A percentile compares a stretch with the other conserved stretches of the same genome.
These are phyloP conservation scores for Linderniella brevidens DNA, from an alignment of 257 asterid species.

Conservation along the genomic window DNA sequence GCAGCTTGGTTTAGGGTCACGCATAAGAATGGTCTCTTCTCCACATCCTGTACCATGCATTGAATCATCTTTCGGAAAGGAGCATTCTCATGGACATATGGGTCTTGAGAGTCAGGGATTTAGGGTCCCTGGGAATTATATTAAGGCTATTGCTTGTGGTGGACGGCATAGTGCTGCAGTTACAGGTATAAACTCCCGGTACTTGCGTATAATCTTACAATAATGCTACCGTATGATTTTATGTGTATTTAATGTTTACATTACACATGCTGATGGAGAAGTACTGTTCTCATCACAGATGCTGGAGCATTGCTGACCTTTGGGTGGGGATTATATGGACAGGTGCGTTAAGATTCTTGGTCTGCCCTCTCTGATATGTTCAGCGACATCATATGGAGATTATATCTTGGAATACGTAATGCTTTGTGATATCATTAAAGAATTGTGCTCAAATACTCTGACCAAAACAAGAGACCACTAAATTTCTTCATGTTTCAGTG, in stretches of 20 bases:
- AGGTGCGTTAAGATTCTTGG: constrained; percentile 29
- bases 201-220: no score
- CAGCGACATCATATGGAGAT: no score
- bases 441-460: neutral
- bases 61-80: constrained; percentile 36
- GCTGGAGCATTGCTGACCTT: constrained; percentile 84
- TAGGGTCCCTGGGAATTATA: constrained; percentile 64
- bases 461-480: constrained; percentile 1
- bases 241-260: no score
- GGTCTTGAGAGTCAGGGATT: constrained; percentile 41
- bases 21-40: constrained; percentile 88
- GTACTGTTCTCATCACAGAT: constrained; percentile 36
- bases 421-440: no score
- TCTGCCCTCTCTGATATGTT: no score
- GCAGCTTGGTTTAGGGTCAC: constrained; percentile 90
- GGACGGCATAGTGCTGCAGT: constrained; percentile 92
- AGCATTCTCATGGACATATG: constrained; percentile 42
- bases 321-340: constrained; percentile 99
- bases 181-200: constrained; percentile 35
- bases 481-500: constrained; percentile 35
- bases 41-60: constrained; percentile 92
- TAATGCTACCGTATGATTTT: no score
- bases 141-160: constrained; percentile 92
- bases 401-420: no score
- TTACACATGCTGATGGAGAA: neutral